Evolutionary conservation across 495 filamentous ascomycete genomes (phyloP), one percentile per base, ranked within the genome.

Genomic region (Talaromyces adpressus): DNA sequence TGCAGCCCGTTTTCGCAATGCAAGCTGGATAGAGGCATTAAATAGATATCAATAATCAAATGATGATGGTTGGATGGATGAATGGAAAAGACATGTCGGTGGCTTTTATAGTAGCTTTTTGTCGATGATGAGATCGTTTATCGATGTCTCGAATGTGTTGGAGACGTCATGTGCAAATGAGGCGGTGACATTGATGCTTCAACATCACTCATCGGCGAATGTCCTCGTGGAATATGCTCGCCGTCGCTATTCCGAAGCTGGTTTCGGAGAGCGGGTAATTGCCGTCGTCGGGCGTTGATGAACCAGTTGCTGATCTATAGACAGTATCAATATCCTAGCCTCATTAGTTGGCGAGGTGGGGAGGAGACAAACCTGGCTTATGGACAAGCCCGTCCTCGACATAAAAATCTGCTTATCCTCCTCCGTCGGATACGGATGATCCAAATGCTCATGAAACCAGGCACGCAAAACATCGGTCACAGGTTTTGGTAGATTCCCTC

Each of bases 241-340:
- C 32, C 69, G 5, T 68, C 73, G 11, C 73, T 74, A 29, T 69
- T 76, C 20, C 79, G 79, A 71, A 78, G 75, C 61, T 84, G 81
- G 56, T 84, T 86, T 27, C 86, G 79, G 62, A 91, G 76, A 22
- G 75, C 75, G 18, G 91, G 91, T n/a, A 93, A 73, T 64, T 91
- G 87, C 49, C 92, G 85, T 53, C 92, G 81, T 59, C 92, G 83
- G 9, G 91, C 91, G 68, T 96, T 97, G 73, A 97, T 97, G 73
- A 96, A 97, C 92, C 92, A 97, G 70, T 97, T 97, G 64, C 89
- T 92, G 60, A 96, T 91, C 84, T 96, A 73, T 75, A 66, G 27
- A 25, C 18, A n/a, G 58, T 36, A 36, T 57, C 62, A 51, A 30
- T 29, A 23, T 51, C 57, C 2, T 29, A 57, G 25, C 36, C 36